phyloP scores from a whole-genome alignment of 768 basidiomycete species.

The Termitomyces sp. region DNA sequence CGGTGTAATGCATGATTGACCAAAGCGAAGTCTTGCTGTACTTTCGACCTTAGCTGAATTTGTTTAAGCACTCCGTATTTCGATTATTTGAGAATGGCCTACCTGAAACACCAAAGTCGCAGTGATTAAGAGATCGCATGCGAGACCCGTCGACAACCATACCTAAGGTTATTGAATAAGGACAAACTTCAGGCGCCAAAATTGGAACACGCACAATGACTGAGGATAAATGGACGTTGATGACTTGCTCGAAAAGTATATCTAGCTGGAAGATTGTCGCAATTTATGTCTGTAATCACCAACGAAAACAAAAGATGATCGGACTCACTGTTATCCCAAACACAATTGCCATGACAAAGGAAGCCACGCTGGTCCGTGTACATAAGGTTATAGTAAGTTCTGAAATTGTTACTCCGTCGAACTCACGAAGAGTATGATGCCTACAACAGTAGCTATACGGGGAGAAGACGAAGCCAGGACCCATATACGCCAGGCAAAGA shows the following conservation, averaged over 20 bases:
- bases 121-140: background rate
- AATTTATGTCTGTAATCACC: background rate
- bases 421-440: background rate
- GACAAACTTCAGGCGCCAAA: background rate
- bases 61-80: background rate
- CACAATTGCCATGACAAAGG: background rate
- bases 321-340: background rate
- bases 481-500: conserved; percentile 2
- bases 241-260: no score
- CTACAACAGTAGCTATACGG: background rate
- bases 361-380: background rate
- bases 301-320: background rate
- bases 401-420: background rate
- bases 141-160: background rate
- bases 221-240: background rate
- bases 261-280: background rate
- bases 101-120: background rate
- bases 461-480: background rate
- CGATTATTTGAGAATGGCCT: background rate
- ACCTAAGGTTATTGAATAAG: background rate
- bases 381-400: background rate
- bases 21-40: background rate
- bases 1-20: background rate
- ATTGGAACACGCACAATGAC: background rate
- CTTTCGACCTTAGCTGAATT: background rate